phyloP scores from a whole-genome alignment of 495 filamentous ascomycete species.

The Tuber borchii region DNA sequence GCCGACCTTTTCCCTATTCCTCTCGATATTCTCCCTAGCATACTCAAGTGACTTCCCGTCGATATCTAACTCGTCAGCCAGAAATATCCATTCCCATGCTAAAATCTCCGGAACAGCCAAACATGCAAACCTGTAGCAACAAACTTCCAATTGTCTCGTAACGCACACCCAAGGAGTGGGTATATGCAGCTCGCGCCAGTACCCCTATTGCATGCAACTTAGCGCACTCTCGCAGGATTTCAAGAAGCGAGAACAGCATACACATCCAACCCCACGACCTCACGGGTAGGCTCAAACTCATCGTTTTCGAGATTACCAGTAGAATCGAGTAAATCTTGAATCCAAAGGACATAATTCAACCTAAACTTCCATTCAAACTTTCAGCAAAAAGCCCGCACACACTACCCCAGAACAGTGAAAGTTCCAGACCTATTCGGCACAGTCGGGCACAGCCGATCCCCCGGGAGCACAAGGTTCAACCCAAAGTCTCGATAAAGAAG shows the following conservation, averaged over 20 bases:
- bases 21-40: conserved; percentile 56
- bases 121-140: conserved; percentile 50
- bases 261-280: conserved; percentile 65
- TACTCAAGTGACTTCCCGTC: conserved; percentile 63
- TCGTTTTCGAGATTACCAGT: conserved; percentile 52
- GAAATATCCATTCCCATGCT: not conserved
- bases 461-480: conserved; percentile 49
- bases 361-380: conserved; percentile 1
- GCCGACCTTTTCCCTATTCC: conserved; percentile 54
- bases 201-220: conserved; percentile 46
- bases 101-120: not conserved
- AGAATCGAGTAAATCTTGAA: conserved; percentile 76
- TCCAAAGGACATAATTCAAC: conserved; percentile 85
- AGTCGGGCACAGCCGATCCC: conserved; percentile 73
- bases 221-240: not conserved
- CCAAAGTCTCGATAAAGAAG: conserved; percentile 70
- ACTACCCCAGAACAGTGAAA: not conserved
- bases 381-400: not conserved
- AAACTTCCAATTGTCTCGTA: conserved; percentile 64
- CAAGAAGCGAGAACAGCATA: conserved; percentile 9
- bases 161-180: conserved; percentile 68
- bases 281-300: conserved; percentile 29
- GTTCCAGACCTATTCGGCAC: conserved; percentile 47
- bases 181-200: conserved; percentile 90
- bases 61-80: conserved; percentile 52